Evolutionary conservation across 805 yeast species (phyloP).

Genomic region (Cyberlindnera amylophila): DNA sequence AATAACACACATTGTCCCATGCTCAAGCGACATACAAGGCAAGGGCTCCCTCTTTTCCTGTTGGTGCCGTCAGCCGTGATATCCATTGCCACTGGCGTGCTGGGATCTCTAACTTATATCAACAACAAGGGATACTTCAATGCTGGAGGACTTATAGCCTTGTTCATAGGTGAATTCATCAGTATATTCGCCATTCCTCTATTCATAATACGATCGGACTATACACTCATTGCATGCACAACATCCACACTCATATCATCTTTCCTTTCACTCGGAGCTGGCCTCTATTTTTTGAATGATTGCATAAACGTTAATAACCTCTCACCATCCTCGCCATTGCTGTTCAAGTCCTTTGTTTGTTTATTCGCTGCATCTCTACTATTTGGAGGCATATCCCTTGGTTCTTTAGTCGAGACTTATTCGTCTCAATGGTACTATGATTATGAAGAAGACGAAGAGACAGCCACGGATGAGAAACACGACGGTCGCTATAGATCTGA

Average conservation of each 20-base stretch:
- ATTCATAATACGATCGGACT: constrained; percentile 1
- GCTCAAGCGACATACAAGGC: constrained; percentile 6
- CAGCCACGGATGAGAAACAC: not conserved
- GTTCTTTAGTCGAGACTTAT: constrained; percentile 6
- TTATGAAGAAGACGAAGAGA: constrained; percentile 1
- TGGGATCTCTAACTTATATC: constrained; percentile 12
- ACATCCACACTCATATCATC: constrained; percentile 7
- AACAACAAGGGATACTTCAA: constrained; percentile 2
- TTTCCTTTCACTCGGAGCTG: constrained; percentile 23
- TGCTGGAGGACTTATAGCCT: constrained; percentile 3
- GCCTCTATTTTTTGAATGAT: constrained; percentile 18
- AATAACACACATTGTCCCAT: not conserved
- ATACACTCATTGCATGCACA: not conserved
- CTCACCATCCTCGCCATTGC: not conserved
- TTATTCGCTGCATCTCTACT: constrained; percentile 10
- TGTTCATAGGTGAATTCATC: constrained; percentile 15
- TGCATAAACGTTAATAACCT: not conserved
- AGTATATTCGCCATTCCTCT: constrained; percentile 12
- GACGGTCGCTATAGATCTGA: constrained; percentile 2
- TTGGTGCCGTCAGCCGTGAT: constrained; percentile 4
- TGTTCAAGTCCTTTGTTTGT: constrained; percentile 12
- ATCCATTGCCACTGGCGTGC: constrained; percentile 16
- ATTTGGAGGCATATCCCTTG: constrained; percentile 11
- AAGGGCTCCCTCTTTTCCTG: constrained; percentile 1
- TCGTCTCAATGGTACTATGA: constrained; percentile 1